Evolutionary conservation across 345 rosid genomes (phyloP), one percentile per base, ranked within the genome.

Genomic region (Eucalyptus grandis): DNA sequence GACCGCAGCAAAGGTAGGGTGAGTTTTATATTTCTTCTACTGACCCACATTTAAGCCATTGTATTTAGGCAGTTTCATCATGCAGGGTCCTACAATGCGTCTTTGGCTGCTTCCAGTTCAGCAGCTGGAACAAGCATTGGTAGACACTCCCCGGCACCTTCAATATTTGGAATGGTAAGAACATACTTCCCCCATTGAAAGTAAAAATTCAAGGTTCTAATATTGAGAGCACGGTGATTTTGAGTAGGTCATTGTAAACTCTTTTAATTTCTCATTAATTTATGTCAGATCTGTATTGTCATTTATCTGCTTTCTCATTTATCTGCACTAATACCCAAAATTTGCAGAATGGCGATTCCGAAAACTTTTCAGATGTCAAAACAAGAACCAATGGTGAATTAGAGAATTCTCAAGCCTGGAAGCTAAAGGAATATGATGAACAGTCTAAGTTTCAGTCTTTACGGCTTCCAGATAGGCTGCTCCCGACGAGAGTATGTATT

Each of bases 351-450:
- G 96, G 95, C 85, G 96, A 94, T 58, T 88, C n/a, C 86, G 89
- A 94, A 87, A 89, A 90, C 91, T 89, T 92, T 88, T 88, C 93
- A 86, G 97, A 95, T 87, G 95, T 94, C 88, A 94, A 93, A 91
- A 95, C 95, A 80, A 91, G 96, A 93, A 91, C 94, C 50, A 87
- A 93, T 80, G 96, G 93, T 90, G 94, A 93, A 58, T 90, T 91
- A 85, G 97, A 95, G 88, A 96, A 96, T 92, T 93, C 95, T 86
- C 95, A 92, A 93, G 91, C 92, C 86, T 96, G 96, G 98, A 96
- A 94, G 91, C 94, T 94, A 90, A 93, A 93, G 58, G 96, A 95
- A 88, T 93, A 95, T 86, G 91, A 86, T 49, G 97, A 95, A 92
- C 92, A 92, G 60, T 91, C 95, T 88, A 94, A 95, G 86, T 93